A percentile compares a stretch with the other conserved stretches of the same genome.
These are phyloP conservation scores for Triticum monococcum DNA, from an alignment of 176 grass and related monocot species.

Conservation along the genomic window DNA sequence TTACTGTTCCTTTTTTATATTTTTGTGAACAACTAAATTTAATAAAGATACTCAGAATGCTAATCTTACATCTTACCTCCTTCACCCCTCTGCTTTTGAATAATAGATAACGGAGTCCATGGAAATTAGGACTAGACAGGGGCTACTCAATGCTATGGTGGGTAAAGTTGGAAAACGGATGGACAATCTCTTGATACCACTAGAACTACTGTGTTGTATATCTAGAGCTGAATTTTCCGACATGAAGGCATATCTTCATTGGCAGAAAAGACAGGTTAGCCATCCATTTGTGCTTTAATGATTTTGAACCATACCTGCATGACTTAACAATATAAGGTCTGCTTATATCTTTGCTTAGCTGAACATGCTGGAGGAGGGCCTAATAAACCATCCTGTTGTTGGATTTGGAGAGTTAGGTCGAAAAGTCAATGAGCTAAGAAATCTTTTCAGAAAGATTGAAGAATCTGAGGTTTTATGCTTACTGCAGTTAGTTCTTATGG, in stretches of 20 bases:
- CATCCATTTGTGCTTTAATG: slow-evolving; percentile 1
- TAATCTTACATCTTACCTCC: slow-evolving; percentile 30
- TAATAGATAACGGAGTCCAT: slow-evolving; percentile 88
- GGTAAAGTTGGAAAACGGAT: slow-evolving; percentile 96
- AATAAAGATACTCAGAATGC: slow-evolving; percentile 12
- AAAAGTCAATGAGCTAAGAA: slow-evolving; percentile 87
- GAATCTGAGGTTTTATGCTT: slow-evolving; percentile 81
- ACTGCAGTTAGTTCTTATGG: slow-evolving; percentile 16
- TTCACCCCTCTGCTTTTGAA: slow-evolving; percentile 18
- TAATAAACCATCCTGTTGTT: slow-evolving; percentile 88
- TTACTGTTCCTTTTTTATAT: slow-evolving; percentile 26
- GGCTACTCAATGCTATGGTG: slow-evolving; percentile 93
- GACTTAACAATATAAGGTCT: slow-evolving; percentile 22
- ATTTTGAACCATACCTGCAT: slow-evolving; percentile 10
- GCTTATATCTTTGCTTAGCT: slow-evolving; percentile 57
- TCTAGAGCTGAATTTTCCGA: slow-evolving; percentile 96
- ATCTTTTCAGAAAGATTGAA: slow-evolving; percentile 92
- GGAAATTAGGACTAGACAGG: slow-evolving; percentile 97
- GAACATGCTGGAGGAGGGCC: slow-evolving; percentile 98
- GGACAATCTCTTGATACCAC: slow-evolving; percentile 95
- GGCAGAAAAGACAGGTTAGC: slow-evolving; percentile 99
- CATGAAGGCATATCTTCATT: slow-evolving; percentile 97
- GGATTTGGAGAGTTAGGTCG: slow-evolving; percentile 89
- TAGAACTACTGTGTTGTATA: slow-evolving; percentile 91
- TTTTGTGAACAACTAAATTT: background rate